Percentiles rank a stretch among this genome's conserved stretches.
These are phyloP conservation scores for Pseudomonodictys pantanalensis DNA, from an alignment of 495 filamentous ascomycete species.

Conservation along the genomic window DNA sequence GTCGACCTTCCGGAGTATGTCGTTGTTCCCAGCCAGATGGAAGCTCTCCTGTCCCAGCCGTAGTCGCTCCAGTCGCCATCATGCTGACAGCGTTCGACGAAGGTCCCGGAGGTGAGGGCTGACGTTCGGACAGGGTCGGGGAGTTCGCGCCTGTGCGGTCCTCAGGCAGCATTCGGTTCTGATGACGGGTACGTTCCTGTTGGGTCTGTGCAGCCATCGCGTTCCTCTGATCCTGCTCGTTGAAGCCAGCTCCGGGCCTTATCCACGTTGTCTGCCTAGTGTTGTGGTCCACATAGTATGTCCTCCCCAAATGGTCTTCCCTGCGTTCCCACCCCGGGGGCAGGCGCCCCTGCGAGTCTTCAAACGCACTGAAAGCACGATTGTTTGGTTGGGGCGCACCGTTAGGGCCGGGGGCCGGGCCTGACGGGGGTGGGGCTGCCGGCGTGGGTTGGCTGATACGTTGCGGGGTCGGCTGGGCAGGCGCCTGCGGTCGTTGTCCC, in stretches of 20 bases:
- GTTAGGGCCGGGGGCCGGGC: slow-evolving; percentile 43
- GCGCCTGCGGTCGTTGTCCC: slow-evolving; percentile 20
- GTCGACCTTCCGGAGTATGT: slow-evolving; percentile 86
- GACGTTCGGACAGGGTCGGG: slow-evolving; percentile 69
- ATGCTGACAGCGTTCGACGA: slow-evolving; percentile 63
- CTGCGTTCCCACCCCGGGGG: slow-evolving; percentile 94
- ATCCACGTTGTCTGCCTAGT: slow-evolving; percentile 96
- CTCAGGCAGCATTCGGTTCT: slow-evolving; percentile 92
- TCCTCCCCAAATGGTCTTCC: slow-evolving; percentile 92
- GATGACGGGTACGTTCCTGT: slow-evolving; percentile 85
- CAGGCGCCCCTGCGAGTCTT: slow-evolving; percentile 87
- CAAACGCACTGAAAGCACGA: slow-evolving; percentile 76
- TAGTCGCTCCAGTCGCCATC: slow-evolving; percentile 93
- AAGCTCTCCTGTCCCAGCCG: slow-evolving; percentile 89
- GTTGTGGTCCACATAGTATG: slow-evolving; percentile 99
- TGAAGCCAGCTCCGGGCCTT: slow-evolving; percentile 77
- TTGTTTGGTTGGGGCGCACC: slow-evolving; percentile 39
- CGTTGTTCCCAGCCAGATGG: slow-evolving; percentile 95
- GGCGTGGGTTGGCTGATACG: slow-evolving; percentile 43
- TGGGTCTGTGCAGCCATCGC: slow-evolving; percentile 86
- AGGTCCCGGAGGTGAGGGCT: slow-evolving; percentile 49
- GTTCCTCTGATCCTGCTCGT: slow-evolving; percentile 69
- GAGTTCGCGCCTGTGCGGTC: slow-evolving; percentile 93
- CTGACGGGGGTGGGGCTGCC: slow-evolving; percentile 26
- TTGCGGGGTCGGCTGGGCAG: slow-evolving; percentile 43